Evolutionary conservation across 345 rosid genomes (phyloP).

Genomic region (Kernera saxatilis): DNA sequence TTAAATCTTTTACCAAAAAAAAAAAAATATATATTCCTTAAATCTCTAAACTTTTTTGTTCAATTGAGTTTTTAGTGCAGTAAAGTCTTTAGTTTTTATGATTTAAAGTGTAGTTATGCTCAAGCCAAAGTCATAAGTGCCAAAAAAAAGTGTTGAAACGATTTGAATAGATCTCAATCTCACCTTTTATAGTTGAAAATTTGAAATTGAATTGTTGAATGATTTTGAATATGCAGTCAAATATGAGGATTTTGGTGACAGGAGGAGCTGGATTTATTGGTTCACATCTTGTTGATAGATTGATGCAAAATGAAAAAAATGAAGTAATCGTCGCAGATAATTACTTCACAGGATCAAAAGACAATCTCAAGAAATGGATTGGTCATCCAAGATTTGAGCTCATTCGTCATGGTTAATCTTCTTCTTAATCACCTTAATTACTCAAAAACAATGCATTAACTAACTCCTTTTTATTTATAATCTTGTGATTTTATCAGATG

Average conservation of each 20-base stretch:
- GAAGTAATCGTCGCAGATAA: constrained; percentile 91
- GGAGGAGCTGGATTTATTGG: constrained; percentile 98
- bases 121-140: neutral
- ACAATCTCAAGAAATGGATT: constrained; percentile 80
- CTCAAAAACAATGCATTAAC: neutral
- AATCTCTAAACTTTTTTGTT: neutral
- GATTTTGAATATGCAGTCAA: constrained; percentile 48
- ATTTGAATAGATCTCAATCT: neutral
- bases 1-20: too few relatives aligned
- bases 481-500: constrained; percentile 38
- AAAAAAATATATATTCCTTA: too few relatives aligned
- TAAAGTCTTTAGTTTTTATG: neutral
- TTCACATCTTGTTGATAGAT: constrained; percentile 79
- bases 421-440: neutral
- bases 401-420: constrained; percentile 74
- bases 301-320: constrained; percentile 89
- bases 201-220: neutral
- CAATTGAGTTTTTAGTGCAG: neutral
- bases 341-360: constrained; percentile 89
- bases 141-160: neutral
- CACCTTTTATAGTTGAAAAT: neutral
- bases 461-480: neutral
- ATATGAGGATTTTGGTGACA: constrained; percentile 87
- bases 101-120: neutral
- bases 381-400: constrained; percentile 97